Evolutionary conservation across 2,329 filamentous ascomycete genomes (phyloP), one percentile per base, ranked within the genome.

Genomic region (Xylariaceae sp.): DNA sequence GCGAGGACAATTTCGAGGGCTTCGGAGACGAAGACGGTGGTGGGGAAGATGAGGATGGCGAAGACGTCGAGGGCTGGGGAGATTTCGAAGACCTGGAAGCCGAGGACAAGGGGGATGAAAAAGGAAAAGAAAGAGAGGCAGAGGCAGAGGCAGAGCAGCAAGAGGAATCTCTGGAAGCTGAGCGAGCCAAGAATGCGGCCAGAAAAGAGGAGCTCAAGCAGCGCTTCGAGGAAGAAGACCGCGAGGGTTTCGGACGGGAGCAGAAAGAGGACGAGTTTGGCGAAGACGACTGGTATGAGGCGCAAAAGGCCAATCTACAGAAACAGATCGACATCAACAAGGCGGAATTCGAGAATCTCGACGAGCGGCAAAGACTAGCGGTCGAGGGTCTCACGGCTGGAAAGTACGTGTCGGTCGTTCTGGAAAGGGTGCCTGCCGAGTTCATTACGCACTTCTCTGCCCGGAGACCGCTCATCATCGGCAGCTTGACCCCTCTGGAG

Each of bases 281-380:
- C 36, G 92, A 98, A 63, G 92, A 98, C 59, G 87, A 98, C 40
- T 98, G 94, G 94, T 98, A 98, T 60, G 92, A 47, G 19, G 36
- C 41, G 18, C 92, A 98, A 60, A 98, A 98, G 67, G 87, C 92
- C 21, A 76, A 85, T 60, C 81, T 98, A 43, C 86, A 96, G 65
- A 96, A 95, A 66, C 92, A 98, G 62, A 76, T 92, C 47, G 86
- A 94, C 56, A 96, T 98, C 76, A 98, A 98, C 67, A 88, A 88
- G 57, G 79, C 87, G 42, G 94, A 97, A 59, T 95, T 94, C 50
- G 87, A 89, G 52, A 77, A 78, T 38, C 76, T 98, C 2, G 92
- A 98, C 58, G 85, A 92, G 48, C 70, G 76, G 30, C 89, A 94
- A 45, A 79, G 92, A 36, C 74, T 83, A 2, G 79, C 84, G 7